A percentile compares a stretch with the other conserved stretches of the same genome.
These are phyloP conservation scores for Solanum pennellii DNA, from an alignment of 257 asterid species.

Conservation along the genomic window DNA sequence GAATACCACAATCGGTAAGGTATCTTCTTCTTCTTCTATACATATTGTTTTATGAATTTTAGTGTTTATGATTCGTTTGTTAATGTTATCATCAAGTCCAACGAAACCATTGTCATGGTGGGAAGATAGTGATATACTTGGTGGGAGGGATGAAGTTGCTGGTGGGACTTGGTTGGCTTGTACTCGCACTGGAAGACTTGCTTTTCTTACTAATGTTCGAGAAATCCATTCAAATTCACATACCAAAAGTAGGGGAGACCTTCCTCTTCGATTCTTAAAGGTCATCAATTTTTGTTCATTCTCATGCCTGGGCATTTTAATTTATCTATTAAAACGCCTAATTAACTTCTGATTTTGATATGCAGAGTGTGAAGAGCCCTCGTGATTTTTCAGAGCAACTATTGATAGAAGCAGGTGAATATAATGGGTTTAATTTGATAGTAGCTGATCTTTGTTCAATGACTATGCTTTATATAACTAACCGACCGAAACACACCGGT, in stretches of 20 bases:
- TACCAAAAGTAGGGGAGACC: constrained; percentile 53
- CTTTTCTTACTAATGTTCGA: constrained; percentile 74
- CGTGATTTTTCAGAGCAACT: constrained; percentile 56
- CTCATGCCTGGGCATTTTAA: neutral
- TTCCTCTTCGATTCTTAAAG: constrained; percentile 68
- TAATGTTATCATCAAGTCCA: constrained; percentile 18
- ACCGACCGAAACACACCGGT: constrained; percentile 41
- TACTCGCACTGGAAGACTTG: constrained; percentile 38
- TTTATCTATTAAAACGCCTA: neutral
- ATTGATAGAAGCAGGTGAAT: constrained; percentile 29
- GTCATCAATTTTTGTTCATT: neutral
- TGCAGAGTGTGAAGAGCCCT: constrained; percentile 51
- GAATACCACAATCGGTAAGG: constrained; percentile 47
- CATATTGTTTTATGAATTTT: neutral
- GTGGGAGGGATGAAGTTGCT: constrained; percentile 62
- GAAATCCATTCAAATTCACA: constrained; percentile 20
- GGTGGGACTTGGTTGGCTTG: constrained; percentile 90
- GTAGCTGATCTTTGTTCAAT: constrained; percentile 57
- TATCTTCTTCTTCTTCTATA: neutral
- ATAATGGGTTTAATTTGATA: constrained; percentile 64
- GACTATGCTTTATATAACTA: constrained; percentile 73
- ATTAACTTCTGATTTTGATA: neutral
- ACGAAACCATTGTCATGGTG: constrained; percentile 69
- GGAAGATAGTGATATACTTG: constrained; percentile 50
- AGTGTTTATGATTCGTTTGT: neutral